Evolutionary conservation across 495 filamentous ascomycete genomes (phyloP).

Genomic region (Penicillium steckii): DNA sequence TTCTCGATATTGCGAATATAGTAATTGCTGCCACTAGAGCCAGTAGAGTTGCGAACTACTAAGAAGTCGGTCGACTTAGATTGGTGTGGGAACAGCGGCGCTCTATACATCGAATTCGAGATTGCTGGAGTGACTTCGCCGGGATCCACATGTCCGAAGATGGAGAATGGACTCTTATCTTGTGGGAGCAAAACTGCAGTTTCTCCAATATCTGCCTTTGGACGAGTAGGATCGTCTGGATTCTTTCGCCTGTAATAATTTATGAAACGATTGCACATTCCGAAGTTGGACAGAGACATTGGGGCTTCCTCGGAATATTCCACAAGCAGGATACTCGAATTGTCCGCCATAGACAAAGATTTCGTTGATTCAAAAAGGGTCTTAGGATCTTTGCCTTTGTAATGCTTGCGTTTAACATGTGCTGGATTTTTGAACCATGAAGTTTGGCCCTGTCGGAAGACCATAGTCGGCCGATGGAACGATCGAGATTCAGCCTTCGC

Average conservation of each 20-base stretch:
- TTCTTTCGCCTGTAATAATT: conserved; percentile 94
- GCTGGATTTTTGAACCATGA: conserved; percentile 46
- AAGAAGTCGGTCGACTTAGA: conserved; percentile 81
- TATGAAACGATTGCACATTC: conserved; percentile 92
- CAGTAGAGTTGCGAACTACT: conserved; percentile 75
- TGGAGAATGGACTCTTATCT: conserved; percentile 91
- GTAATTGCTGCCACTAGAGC: conserved; percentile 68
- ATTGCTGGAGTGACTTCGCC: conserved; percentile 86
- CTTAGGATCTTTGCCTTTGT: conserved; percentile 71
- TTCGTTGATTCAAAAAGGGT: conserved; percentile 71
- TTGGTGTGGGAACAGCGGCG: conserved; percentile 87
- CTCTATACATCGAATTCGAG: conserved; percentile 92
- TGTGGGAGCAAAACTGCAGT: conserved; percentile 81
- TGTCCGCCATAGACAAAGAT: conserved; percentile 82
- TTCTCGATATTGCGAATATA: conserved; percentile 86
- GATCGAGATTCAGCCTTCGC: conserved; percentile 77
- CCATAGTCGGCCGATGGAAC: conserved; percentile 79
- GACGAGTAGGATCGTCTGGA: conserved; percentile 70
- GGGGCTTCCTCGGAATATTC: conserved; percentile 97
- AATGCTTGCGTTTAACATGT: conserved; percentile 68
- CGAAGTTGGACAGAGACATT: conserved; percentile 87
- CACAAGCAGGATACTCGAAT: conserved; percentile 78
- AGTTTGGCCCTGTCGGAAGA: conserved; percentile 61
- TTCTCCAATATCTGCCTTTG: conserved; percentile 81
- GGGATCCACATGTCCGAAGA: conserved; percentile 88